Base-by-base conservation (phyloP, 1,284 basidiomycete genomes). In the Marasmius oreades region DNA sequence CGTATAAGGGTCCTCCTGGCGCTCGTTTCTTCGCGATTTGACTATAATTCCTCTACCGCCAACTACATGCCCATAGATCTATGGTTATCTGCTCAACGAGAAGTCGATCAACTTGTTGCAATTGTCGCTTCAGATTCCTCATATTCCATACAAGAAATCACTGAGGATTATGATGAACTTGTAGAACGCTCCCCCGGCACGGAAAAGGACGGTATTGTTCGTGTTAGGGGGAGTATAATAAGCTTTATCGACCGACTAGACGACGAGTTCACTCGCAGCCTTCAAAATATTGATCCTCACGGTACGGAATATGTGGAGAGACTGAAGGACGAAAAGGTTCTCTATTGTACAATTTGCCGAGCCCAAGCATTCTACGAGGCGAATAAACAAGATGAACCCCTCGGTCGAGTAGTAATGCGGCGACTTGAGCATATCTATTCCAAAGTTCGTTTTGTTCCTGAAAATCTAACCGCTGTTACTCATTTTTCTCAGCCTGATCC, bases 201-300 rank as follows among this genome's bases (percentile, higher is more conserved):
- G 3, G 89, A 92, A 63, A 75, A 79, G 39, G 79, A 77, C 51
- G 85, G 87, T 8, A 66, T 89, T 51, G 89, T 95, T 55, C 80
- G 85, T 55, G 88, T 98, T 59, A 86, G 94, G 54, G 95, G 95
- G 45, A 95, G 91, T 68, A 85, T 98, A 68, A 94, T 96, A 72
- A 93, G 91, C 68, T 93, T 98, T 66, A 83, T 99, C 51, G 97
- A 99, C 73, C 88, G 96, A 57, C 77, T 99, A 53, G 97, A 99
- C 71, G 97, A 99, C 67, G 97, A 99, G 75, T 99, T 99, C 73
- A 98, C 94, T 52, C 93, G 93, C 73, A 96, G 93, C 67, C 76
- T 99, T 53, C 97, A 99, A 81, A 94, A 98, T 71, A 95, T 98
- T 63, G 97, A 99, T 69, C 96, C 97, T 14, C 97, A 99, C 71